These are phyloP conservation scores for Rhizopogon salebrosus DNA, from an alignment of 768 basidiomycete species.

Conservation along the genomic window DNA sequence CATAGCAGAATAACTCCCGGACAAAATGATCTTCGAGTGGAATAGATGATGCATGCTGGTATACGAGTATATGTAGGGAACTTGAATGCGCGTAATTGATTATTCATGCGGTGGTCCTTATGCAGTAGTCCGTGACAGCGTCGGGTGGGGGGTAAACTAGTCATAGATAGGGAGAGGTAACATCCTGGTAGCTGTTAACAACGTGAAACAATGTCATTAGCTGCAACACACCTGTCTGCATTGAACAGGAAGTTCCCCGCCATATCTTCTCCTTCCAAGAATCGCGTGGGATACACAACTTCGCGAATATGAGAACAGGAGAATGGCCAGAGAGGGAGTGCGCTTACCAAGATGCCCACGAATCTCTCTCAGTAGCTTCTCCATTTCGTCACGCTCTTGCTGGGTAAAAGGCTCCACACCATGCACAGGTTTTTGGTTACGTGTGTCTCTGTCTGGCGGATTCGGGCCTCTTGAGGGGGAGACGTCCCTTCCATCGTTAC, in stretches of 20 bases:
- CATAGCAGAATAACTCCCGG: neutral
- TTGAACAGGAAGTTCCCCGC: conserved; percentile 93
- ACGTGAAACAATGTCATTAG: neutral
- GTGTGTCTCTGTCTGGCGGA: conserved; percentile 32
- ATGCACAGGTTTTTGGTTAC: conserved; percentile 33
- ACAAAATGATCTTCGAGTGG: conserved; percentile 4
- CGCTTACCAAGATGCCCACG: conserved; percentile 82
- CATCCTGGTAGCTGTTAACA: conserved; percentile 33
- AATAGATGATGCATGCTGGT: neutral
- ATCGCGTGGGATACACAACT: conserved; percentile 84
- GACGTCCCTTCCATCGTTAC: conserved; percentile 17
- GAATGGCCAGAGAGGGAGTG: neutral
- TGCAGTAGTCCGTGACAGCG: neutral
- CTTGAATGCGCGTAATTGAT: neutral
- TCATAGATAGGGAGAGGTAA: conserved; percentile 74
- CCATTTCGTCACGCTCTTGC: conserved; percentile 88
- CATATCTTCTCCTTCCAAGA: conserved; percentile 89
- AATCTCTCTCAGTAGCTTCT: conserved; percentile 65
- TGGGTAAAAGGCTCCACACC: conserved; percentile 72
- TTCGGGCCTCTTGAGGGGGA: conserved; percentile 16
- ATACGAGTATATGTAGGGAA: neutral
- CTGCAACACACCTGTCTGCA: conserved; percentile 58
- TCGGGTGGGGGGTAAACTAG: conserved; percentile 19
- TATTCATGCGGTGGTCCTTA: neutral
- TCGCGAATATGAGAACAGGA: neutral